Percentiles rank a stretch among this genome's conserved stretches.
Conservation (phyloP, 805 yeast species). For the Candida pseudoglaebosa region DNA sequence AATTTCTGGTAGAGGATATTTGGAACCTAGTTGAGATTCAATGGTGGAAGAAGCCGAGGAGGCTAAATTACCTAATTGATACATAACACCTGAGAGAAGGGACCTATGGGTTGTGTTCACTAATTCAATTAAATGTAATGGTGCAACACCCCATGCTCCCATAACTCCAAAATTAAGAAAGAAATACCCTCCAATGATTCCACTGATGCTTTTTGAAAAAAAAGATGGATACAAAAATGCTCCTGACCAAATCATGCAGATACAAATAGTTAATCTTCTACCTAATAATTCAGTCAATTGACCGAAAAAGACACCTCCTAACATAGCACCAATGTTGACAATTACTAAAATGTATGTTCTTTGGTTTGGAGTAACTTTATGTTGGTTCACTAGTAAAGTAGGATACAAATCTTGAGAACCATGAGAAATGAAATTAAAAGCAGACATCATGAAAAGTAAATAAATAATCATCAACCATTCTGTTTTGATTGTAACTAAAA, state of each 20-base stretch:
- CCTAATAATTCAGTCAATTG: conserved; percentile 36
- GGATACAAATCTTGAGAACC: conserved; percentile 43
- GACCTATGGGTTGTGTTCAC: conserved; percentile 62
- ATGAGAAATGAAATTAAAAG: conserved; percentile 40
- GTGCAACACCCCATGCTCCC: conserved; percentile 69
- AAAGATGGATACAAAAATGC: conserved; percentile 42
- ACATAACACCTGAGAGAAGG: conserved; percentile 58
- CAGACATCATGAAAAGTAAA: conserved; percentile 46
- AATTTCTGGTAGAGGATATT: conserved; percentile 33
- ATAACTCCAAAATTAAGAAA: conserved; percentile 62
- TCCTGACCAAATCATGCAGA: conserved; percentile 31
- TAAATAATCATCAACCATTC: conserved; percentile 64
- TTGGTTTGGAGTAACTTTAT: conserved; percentile 26
- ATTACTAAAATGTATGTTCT: conserved; percentile 40
- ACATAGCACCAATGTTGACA: conserved; percentile 39
- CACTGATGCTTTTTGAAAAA: conserved; percentile 29
- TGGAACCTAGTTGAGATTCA: conserved; percentile 58
- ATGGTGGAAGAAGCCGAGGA: conserved; percentile 68
- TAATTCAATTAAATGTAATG: conserved; percentile 58
- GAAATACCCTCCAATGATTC: conserved; percentile 53
- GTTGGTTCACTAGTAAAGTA: conserved; percentile 32
- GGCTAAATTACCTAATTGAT: conserved; percentile 66
- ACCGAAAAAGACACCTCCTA: conserved; percentile 45
- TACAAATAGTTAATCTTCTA: conserved; percentile 30
- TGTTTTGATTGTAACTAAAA: conserved; percentile 19